A percentile compares a stretch with the other conserved stretches of the same genome.
Conservation (phyloP, 768 basidiomycete species). For the Favolaschia claudopus region DNA sequence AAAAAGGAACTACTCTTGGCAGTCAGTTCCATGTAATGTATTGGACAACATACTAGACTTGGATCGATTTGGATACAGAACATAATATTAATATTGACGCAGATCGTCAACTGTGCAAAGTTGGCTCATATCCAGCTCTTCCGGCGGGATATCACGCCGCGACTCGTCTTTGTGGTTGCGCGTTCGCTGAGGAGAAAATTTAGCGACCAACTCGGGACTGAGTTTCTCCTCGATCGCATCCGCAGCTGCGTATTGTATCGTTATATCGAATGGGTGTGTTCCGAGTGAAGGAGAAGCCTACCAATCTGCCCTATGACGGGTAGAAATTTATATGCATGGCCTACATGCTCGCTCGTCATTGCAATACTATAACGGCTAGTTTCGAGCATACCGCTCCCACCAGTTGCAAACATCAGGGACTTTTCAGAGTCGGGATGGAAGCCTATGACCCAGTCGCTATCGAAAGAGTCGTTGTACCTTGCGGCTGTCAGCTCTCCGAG, state of each 20-base stretch:
- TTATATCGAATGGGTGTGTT: too few relatives aligned
- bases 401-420: slow-evolving; percentile 82
- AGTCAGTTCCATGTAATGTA: slow-evolving; percentile 18
- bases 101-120: slow-evolving; percentile 61
- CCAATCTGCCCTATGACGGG: slow-evolving; percentile 83
- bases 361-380: too few relatives aligned
- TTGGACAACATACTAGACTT: neutral
- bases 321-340: slow-evolving; percentile 80
- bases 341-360: too few relatives aligned
- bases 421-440: slow-evolving; percentile 58
- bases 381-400: slow-evolving; percentile 86
- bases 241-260: too few relatives aligned
- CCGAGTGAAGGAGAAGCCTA: too few relatives aligned
- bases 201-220: slow-evolving; percentile 53
- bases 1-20: slow-evolving; percentile 33
- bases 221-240: slow-evolving; percentile 75
- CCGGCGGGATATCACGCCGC: slow-evolving; percentile 35
- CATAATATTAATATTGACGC: slow-evolving; percentile 1
- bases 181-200: slow-evolving; percentile 71
- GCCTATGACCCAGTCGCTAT: slow-evolving; percentile 91
- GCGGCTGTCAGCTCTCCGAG: neutral
- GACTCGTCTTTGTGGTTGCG: slow-evolving; percentile 40
- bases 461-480: slow-evolving; percentile 91
- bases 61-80: neutral
- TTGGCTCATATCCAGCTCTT: slow-evolving; percentile 53